Percentiles rank a stretch among this genome's conserved stretches.
Evolutionary conservation across 768 basidiomycete genomes (phyloP).

Genomic region (Suillus weaverae): DNA sequence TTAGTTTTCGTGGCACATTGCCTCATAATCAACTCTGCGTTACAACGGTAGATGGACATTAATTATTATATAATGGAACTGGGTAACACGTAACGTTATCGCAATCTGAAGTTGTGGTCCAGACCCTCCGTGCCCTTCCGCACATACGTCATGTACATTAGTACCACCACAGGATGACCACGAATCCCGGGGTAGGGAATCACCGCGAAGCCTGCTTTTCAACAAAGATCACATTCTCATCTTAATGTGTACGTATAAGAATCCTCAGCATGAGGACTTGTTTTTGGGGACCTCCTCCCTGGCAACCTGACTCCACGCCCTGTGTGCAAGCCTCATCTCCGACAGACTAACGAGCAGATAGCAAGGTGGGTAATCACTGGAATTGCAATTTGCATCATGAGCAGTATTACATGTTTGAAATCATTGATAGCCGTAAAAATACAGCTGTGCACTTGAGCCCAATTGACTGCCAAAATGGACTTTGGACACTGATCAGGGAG

Average conservation of each 20-base stretch:
- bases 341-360: neutral
- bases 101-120: neutral
- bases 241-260: neutral
- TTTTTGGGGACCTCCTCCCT: neutral
- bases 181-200: neutral
- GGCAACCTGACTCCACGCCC: neutral
- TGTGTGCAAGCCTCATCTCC: neutral
- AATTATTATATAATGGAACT: neutral
- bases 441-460: neutral
- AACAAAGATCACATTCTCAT: neutral
- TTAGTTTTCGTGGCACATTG: too few relatives aligned
- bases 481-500: neutral
- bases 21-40: too few relatives aligned
- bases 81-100: neutral
- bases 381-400: too few relatives aligned
- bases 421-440: neutral
- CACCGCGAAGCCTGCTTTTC: neutral
- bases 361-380: neutral
- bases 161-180: neutral
- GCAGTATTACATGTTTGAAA: neutral
- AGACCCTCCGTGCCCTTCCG: neutral
- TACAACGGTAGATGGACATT: too few relatives aligned
- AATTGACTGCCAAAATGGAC: neutral
- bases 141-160: neutral
- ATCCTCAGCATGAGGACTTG: neutral